Base-by-base conservation (phyloP, 2,329 filamentous ascomycete species). In the Colletotrichum sp. region DNA sequence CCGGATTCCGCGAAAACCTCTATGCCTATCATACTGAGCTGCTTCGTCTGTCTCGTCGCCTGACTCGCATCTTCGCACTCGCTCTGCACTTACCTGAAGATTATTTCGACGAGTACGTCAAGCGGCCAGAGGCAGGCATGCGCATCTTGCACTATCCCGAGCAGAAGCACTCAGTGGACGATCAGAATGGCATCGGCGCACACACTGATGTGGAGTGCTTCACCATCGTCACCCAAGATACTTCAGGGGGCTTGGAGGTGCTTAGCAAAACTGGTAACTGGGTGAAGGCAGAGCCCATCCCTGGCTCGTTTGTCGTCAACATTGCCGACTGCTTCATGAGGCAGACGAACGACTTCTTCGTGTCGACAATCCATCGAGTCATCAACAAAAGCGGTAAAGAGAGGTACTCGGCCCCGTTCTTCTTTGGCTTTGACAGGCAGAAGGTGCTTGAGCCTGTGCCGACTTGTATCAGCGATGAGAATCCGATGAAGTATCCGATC, bases 131-230 rank as follows among this genome's bases (percentile, higher is more conserved):
- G 34, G 83, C 84, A 1, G 83, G 81, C 5, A 79, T 85, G 78
- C 78, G 82, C 16, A 78, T 84, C 39, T 78, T 88, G 71, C 86
- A 87, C 76, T 90, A 89, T 71, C 88, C 87, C 9, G 80, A 80
- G 63, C 78, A 77, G 63, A 72, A 68, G 59, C 75, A 72, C 52
- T 79, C 79, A 6, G 77, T 80, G 77, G 48, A 69, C 52, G 67
- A 69, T n/a, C 68, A 70, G 7, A 77, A 83, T 14, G 82, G 82
- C 3, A 87, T 86, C 34, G 85, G 84, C 21, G 84, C 88, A 1
- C 88, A 90, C 73, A 89, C 88, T 9, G 88, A 89, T 75, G 86
- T 87, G 34, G 84, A 87, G 63, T 87, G 87, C 71, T 86, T 89
- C 72, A 89, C 87, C 1, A 87, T 88, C 70, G 82, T 89, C 3